Evolutionary conservation across 345 rosid species (phyloP).

Genomic region (Murraya paniculata): DNA sequence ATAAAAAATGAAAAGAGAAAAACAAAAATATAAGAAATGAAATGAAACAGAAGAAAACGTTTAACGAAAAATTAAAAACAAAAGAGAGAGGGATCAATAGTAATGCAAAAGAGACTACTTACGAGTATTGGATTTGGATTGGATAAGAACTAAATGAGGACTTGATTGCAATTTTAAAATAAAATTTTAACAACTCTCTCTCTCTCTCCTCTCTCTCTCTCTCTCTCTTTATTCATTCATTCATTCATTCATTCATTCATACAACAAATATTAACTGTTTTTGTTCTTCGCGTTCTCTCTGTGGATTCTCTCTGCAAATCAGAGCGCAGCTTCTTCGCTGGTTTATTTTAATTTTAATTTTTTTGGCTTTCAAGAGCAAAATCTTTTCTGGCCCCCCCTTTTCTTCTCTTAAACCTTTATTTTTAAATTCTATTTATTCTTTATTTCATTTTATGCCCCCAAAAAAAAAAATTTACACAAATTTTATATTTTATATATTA

Average conservation of each 20-base stretch:
- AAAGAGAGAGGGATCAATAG: constrained; percentile 18
- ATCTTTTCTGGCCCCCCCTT: constrained; percentile 42
- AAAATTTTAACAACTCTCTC: constrained; percentile 10
- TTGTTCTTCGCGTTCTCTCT: constrained; percentile 47
- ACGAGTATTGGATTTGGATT: constrained; percentile 46
- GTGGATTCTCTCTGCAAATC: constrained; percentile 68
- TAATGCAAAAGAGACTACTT: constrained; percentile 45
- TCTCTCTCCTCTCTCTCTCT: constrained; percentile 27
- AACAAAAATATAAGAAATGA: neutral
- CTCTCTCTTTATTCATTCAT: neutral
- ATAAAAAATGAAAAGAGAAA: neutral
- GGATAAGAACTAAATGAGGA: constrained; percentile 40
- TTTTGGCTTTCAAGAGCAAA: constrained; percentile 45
- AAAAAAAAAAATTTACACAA: constrained; percentile 3
- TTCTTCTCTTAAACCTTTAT: constrained; percentile 28
- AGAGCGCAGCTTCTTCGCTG: constrained; percentile 29
- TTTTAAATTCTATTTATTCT: constrained; percentile 3
- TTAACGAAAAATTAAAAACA: neutral
- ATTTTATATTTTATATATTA: neutral
- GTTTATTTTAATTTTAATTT: constrained; percentile 4
- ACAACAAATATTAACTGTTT: constrained; percentile 13
- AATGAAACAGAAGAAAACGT: neutral
- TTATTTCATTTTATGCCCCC: constrained; percentile 15
- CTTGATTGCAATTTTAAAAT: constrained; percentile 30
- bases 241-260: neutral